These are phyloP conservation scores for Fusarium lyarnte DNA, from an alignment of 2,329 filamentous ascomycete species.

Conservation along the genomic window DNA sequence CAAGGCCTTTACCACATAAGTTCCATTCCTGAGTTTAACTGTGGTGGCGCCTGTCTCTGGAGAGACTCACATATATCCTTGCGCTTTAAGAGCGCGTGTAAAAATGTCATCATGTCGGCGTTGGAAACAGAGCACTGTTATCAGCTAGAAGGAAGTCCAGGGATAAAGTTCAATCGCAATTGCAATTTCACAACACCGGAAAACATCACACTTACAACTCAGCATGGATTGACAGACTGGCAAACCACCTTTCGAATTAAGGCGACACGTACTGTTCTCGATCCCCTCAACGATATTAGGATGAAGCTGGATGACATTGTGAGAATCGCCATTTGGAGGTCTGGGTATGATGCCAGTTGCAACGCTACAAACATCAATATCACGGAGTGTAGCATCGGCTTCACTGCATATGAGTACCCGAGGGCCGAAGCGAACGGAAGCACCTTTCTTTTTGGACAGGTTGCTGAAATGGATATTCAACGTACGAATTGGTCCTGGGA, in stretches of 20 bases:
- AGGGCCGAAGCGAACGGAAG: neutral
- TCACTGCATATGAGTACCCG: neutral
- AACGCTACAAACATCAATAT: neutral
- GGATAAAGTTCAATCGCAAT: neutral
- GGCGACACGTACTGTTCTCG: neutral
- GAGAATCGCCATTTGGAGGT: neutral
- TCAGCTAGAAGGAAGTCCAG: neutral
- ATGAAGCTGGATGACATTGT: neutral
- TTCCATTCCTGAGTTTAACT: neutral
- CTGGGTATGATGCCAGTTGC: neutral
- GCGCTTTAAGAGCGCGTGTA: neutral
- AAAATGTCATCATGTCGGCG: neutral
- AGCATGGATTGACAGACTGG: accelerated
- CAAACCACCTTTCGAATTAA: neutral
- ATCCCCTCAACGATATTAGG: neutral
- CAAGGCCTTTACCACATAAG: neutral
- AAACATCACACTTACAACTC: neutral
- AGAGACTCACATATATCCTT: neutral
- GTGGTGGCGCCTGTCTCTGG: neutral
- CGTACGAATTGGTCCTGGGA: neutral
- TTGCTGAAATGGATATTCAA: neutral
- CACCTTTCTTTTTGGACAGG: neutral
- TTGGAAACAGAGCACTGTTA: neutral
- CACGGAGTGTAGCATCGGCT: neutral
- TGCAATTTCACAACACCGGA: neutral